These are phyloP conservation scores for Omphalotus olearius DNA, from an alignment of 1,284 basidiomycete genomes.

Conservation along the genomic window DNA sequence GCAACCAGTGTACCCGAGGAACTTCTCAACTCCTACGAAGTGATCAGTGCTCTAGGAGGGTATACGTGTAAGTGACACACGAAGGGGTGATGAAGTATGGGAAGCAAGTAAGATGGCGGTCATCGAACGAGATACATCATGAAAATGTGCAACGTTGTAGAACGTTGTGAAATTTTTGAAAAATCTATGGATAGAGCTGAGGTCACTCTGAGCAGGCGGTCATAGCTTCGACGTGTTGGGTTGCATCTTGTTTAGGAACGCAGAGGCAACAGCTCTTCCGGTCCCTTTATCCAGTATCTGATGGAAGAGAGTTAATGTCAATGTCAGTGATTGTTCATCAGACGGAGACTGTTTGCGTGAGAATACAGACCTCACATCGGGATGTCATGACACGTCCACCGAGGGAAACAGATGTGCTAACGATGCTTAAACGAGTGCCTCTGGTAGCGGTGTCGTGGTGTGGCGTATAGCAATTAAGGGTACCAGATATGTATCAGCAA, in stretches of 20 bases:
- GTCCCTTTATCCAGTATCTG: conserved; percentile 54
- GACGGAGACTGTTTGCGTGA: conserved; percentile 5
- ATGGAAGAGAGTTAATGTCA: conserved; percentile 6
- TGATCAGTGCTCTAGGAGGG: no score
- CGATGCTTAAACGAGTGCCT: conserved; percentile 51
- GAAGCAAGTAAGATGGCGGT: no score
- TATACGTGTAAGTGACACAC: no score
- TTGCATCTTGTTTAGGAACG: conserved; percentile 67
- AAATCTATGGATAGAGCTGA: no score
- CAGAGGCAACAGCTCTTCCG: conserved; percentile 56
- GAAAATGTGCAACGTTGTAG: no score
- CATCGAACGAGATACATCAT: no score
- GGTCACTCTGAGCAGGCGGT: not conserved
- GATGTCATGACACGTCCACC: conserved; percentile 67
- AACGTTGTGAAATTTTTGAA: no score
- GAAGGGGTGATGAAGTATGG: no score
- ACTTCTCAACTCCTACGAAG: no score
- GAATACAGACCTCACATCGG: conserved; percentile 50
- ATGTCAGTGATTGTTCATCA: conserved; percentile 10
- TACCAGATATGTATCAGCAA: not conserved
- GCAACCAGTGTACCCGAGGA: no score
- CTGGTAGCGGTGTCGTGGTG: conserved; percentile 26
- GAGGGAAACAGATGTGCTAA: conserved; percentile 58
- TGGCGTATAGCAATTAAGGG: not conserved
- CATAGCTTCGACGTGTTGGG: conserved; percentile 34